Conservation (phyloP, 1,284 basidiomycete species). For the Cutaneotrichosporon mucoides region DNA sequence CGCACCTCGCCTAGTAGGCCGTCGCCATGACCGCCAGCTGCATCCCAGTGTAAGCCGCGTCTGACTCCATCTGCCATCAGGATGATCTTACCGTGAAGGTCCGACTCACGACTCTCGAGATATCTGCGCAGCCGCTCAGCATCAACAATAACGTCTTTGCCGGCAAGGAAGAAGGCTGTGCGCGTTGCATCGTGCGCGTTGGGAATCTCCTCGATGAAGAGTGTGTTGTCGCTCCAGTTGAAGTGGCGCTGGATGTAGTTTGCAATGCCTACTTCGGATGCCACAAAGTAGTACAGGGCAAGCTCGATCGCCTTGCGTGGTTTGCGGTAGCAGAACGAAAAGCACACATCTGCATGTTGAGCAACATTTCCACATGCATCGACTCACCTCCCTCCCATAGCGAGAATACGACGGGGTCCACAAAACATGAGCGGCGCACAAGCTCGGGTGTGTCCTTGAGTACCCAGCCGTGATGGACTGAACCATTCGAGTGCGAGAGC, state of each 20-base stretch:
- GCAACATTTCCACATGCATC: too few species aligned
- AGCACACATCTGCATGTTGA: conserved; percentile 83
- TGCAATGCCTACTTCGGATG: conserved; percentile 76
- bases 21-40: conserved; percentile 66
- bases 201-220: conserved; percentile 85
- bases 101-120: too few species aligned
- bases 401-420: conserved; percentile 76
- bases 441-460: conserved; percentile 70
- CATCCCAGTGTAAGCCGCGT: conserved; percentile 66
- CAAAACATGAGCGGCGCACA: conserved; percentile 70
- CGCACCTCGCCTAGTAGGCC: conserved; percentile 61
- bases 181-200: conserved; percentile 57
- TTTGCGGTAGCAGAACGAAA: conserved; percentile 75
- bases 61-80: conserved; percentile 70
- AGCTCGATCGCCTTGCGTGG: conserved; percentile 66
- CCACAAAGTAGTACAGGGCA: conserved; percentile 81
- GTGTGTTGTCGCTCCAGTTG: conserved; percentile 75
- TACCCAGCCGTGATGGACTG: conserved; percentile 52
- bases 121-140: conserved; percentile 71
- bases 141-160: conserved; percentile 72
- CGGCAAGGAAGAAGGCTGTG: conserved; percentile 68
- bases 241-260: conserved; percentile 68
- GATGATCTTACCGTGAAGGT: too few species aligned
- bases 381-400: conserved; percentile 80
- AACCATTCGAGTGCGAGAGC: conserved; percentile 75